Base-by-base conservation (phyloP, 2,329 filamentous ascomycete species). In the Colletotrichum sp. region DNA sequence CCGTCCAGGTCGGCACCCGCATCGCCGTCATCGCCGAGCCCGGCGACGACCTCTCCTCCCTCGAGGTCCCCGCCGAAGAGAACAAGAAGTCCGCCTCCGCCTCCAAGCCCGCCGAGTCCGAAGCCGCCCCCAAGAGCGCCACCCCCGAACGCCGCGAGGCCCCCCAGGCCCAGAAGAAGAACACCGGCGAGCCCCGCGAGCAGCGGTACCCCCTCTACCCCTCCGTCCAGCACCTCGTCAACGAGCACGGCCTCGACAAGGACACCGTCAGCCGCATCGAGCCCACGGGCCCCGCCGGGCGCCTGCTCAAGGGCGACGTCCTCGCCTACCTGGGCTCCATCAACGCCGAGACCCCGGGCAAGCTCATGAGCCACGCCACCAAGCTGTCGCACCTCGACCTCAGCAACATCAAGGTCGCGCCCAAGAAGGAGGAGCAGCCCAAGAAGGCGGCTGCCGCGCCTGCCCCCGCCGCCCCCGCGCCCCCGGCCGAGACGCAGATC, bases 251-350 rank as follows among this genome's bases (percentile, higher is more conserved):
- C 77, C 87, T 99, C 71, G 90, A 94, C 80, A 91, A 93, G 79
- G 92, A 93, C 63, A 94, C 96, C 75, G 89, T 96, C 68, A 89
- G 92, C 85, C 94, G 94, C 84, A 98, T 99, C 84, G 94, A 93
- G 69, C 94, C 96, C 7, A 96, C 95, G 24, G 97, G 97, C 28
- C 97, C 97, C 34, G 93, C 93, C 81, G 96, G 96, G 74, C 93
- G 97, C 77, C 89, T 99, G 71, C 90, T 99, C 77, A 99, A 99
- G 90, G 97, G 97, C 72, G 97, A 99, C 83, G 94, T 99, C 8
- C 92, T 99, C 70, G 96, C 96, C 64, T 97, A 96, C 84, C 86
- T 99, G 18, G 97, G 97, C 77, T 88, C 90, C 79, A 95, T 98
- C 81, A 88, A 93, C 76, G 88, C 92, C 78, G 89, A 92, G 75